Evolutionary conservation across 2,329 filamentous ascomycete species (phyloP).

Genomic region (Botrytis galanthina): DNA sequence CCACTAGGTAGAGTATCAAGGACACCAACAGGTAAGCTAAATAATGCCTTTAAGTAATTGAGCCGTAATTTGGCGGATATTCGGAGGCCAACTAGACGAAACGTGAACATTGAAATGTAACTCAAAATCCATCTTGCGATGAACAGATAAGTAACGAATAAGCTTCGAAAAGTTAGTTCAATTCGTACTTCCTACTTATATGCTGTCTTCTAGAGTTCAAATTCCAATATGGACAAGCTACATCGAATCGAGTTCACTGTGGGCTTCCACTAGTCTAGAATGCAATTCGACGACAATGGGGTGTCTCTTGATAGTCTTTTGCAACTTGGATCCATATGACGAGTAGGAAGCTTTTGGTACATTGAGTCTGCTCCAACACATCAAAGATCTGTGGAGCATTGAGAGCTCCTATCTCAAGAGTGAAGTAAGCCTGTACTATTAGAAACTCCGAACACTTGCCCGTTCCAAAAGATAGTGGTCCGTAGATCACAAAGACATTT

Average conservation of each 20-base stretch:
- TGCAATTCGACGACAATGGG: not conserved
- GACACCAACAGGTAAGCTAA: constrained; percentile 64
- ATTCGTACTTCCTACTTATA: not conserved
- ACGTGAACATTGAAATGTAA: constrained; percentile 61
- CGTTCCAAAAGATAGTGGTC: not conserved
- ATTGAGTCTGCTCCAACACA: not conserved
- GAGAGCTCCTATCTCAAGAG: not conserved
- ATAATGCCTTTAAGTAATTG: constrained; percentile 62
- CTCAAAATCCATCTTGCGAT: constrained; percentile 61
- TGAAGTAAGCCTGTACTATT: not conserved
- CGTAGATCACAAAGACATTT: not conserved
- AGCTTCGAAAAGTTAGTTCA: constrained; percentile 39
- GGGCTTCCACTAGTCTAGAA: not conserved
- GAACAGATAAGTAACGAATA: constrained; percentile 72
- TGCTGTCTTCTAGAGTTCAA: not conserved
- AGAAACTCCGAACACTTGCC: not conserved
- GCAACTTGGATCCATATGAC: not conserved
- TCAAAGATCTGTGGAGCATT: not conserved
- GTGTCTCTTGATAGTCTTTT: not conserved
- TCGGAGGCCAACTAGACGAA: constrained; percentile 61
- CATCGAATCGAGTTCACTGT: not conserved
- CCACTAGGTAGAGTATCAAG: constrained; percentile 62
- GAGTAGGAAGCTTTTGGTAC: not conserved
- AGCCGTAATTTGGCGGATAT: constrained; percentile 61
- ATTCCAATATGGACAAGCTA: not conserved